A percentile compares a stretch with the other conserved stretches of the same genome.
Evolutionary conservation across 2,329 filamentous ascomycete genomes (phyloP).

Genomic region (Proliferodiscus dingleyae): DNA sequence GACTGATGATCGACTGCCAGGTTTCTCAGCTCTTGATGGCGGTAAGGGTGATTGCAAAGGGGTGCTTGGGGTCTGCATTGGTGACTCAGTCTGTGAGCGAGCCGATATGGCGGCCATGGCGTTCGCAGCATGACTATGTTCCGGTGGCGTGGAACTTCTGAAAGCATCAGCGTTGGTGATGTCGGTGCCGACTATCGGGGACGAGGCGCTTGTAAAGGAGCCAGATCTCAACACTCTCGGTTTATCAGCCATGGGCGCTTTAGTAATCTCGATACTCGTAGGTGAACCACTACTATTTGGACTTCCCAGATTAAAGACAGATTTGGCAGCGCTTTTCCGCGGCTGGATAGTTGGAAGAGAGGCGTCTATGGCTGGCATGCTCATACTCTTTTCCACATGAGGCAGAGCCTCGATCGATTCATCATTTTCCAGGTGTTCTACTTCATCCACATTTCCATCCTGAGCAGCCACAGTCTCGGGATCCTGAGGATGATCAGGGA

Average conservation of each 20-base stretch:
- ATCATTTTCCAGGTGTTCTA: slow-evolving; percentile 28
- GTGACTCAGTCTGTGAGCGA: slow-evolving; percentile 51
- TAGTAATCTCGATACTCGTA: slow-evolving; percentile 45
- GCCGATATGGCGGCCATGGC: slow-evolving; percentile 66
- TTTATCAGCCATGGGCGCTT: slow-evolving; percentile 36
- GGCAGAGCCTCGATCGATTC: slow-evolving; percentile 36
- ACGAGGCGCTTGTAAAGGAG: slow-evolving; percentile 57
- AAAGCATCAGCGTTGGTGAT: slow-evolving; percentile 61
- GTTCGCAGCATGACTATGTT: slow-evolving; percentile 54
- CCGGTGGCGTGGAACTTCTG: slow-evolving; percentile 48
- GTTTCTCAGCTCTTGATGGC: slow-evolving; percentile 35
- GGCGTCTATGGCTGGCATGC: slow-evolving; percentile 41
- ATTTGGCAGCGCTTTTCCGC: slow-evolving; percentile 38
- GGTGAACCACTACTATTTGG: slow-evolving; percentile 40
- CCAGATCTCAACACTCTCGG: slow-evolving; percentile 55
- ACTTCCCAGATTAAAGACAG: slow-evolving; percentile 22
- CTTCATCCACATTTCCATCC: slow-evolving; percentile 43
- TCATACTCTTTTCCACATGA: slow-evolving; percentile 52
- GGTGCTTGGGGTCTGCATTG: slow-evolving; percentile 38
- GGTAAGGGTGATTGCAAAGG: slow-evolving; percentile 37
- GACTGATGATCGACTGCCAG: slow-evolving; percentile 45
- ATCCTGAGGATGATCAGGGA: slow-evolving; percentile 36
- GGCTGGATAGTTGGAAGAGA: slow-evolving; percentile 44
- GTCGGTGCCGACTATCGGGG: slow-evolving; percentile 64
- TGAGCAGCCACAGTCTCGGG: slow-evolving; percentile 38